phyloP scores from a whole-genome alignment of 129 eudicot species.

The Flaveria bidentis region DNA sequence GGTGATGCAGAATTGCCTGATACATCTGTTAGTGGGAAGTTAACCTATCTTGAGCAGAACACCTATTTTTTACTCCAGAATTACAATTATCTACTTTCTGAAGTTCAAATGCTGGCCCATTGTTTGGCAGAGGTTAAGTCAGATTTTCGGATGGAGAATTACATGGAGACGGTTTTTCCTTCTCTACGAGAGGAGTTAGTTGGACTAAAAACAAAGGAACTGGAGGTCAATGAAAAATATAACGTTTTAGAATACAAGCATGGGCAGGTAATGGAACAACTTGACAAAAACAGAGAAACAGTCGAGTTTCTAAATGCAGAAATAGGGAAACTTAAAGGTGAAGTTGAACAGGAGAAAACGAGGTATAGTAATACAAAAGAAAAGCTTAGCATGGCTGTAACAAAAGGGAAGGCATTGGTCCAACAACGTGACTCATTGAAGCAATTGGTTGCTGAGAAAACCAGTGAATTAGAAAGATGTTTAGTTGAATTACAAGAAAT shows the following conservation, averaged over 20 bases:
- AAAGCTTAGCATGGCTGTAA: constrained; percentile 92
- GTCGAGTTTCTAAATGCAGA: constrained; percentile 54
- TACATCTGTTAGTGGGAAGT: constrained; percentile 56
- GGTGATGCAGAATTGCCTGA: constrained; percentile 49
- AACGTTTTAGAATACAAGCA: constrained; percentile 57
- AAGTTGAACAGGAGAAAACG: constrained; percentile 81
- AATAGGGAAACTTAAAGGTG: constrained; percentile 55
- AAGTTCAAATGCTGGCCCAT: constrained; percentile 55
- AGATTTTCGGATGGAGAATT: constrained; percentile 51
- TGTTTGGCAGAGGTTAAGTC: constrained; percentile 53
- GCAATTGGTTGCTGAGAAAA: constrained; percentile 69
- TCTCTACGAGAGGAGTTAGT: constrained; percentile 54
- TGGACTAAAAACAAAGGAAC: constrained; percentile 60
- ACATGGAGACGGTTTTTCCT: constrained; percentile 45
- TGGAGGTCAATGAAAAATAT: constrained; percentile 47
- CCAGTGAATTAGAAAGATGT: constrained; percentile 68
- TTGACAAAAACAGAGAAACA: constrained; percentile 48
- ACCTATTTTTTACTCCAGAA: constrained; percentile 52
- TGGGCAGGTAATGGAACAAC: constrained; percentile 54
- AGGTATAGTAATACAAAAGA: constrained; percentile 77
- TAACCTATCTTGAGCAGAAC: constrained; percentile 55
- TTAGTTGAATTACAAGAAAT: constrained; percentile 64
- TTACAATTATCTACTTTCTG: constrained; percentile 58
- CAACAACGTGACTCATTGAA: constrained; percentile 91
- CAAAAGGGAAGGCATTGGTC: constrained; percentile 90